Percentiles rank a stretch among this genome's conserved stretches.
phyloP scores from a whole-genome alignment of 139 green algal genomes.

The Chlamydomonas incerta region DNA sequence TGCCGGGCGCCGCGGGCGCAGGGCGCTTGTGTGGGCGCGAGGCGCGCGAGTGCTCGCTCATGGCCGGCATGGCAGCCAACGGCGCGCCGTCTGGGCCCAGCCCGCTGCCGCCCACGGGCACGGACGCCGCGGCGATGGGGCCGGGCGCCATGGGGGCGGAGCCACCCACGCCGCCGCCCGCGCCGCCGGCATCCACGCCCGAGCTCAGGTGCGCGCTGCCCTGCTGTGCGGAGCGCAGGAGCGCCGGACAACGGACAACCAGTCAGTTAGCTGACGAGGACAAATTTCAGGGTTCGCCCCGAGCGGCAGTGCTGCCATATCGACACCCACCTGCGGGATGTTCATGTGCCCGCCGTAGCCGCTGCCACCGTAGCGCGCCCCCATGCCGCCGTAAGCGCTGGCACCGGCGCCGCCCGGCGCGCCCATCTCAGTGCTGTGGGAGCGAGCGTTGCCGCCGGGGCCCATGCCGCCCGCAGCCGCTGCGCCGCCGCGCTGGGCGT shows the following conservation, averaged over 20 bases:
- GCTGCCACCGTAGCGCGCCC: neutral
- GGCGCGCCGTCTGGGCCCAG: neutral
- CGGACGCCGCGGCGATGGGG: too few relatives aligned
- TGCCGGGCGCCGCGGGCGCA: neutral
- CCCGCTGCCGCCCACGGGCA: too few relatives aligned
- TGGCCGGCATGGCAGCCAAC: neutral
- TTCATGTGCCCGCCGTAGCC: constrained; percentile 25
- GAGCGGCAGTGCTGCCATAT: too few relatives aligned
- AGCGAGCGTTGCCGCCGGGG: neutral
- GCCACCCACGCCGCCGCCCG: neutral
- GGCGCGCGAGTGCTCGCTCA: constrained; percentile 28
- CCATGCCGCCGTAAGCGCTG: too few relatives aligned
- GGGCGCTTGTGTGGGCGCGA: constrained; percentile 16
- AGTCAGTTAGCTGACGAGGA: neutral
- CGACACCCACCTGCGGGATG: constrained; percentile 19
- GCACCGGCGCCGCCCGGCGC: neutral
- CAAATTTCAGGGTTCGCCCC: too few relatives aligned
- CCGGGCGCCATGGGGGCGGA: neutral
- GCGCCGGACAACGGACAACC: too few relatives aligned
- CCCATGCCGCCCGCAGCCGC: neutral
- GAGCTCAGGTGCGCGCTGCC: constrained; percentile 3
- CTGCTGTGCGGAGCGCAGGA: neutral
- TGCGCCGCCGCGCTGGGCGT: neutral
- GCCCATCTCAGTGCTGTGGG: constrained; percentile 8
- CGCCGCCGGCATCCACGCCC: neutral